A percentile compares a stretch with the other conserved stretches of the same genome.
phyloP scores from a whole-genome alignment of 176 grass and related monocot genomes.

The Bolboschoenus planiculmis region DNA sequence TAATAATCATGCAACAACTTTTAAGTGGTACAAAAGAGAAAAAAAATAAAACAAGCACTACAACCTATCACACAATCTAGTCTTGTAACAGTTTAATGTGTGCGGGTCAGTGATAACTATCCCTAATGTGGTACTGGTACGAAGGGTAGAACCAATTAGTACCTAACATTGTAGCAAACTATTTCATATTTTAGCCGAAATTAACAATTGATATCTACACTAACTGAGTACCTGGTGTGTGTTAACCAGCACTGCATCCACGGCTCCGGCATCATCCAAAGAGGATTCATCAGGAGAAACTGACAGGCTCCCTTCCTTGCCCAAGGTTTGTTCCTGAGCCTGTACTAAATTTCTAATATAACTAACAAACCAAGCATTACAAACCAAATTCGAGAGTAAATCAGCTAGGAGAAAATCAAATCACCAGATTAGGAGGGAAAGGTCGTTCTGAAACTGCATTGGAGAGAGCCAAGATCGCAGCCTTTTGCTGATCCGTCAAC shows the following conservation, averaged over 20 bases:
- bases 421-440: slow-evolving; percentile 73
- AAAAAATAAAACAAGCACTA: background rate
- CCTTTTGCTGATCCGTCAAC: slow-evolving; percentile 79
- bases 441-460: slow-evolving; percentile 67
- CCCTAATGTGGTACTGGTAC: background rate
- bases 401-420: background rate
- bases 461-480: slow-evolving; percentile 79
- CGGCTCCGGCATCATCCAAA: slow-evolving; percentile 48
- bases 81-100: background rate
- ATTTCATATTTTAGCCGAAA: background rate
- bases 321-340: slow-evolving; percentile 47
- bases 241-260: slow-evolving; percentile 82
- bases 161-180: background rate
- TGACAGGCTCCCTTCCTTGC: slow-evolving; percentile 30
- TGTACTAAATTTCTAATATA: slow-evolving; percentile 12
- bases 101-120: background rate
- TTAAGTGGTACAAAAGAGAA: background rate
- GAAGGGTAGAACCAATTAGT: background rate
- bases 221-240: slow-evolving; percentile 63
- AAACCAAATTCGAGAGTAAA: background rate
- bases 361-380: background rate
- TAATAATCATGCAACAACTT: background rate
- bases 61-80: background rate
- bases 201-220: background rate
- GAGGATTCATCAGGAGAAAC: slow-evolving; percentile 39